These are phyloP conservation scores for Puccinia coronata DNA, from an alignment of 1,284 basidiomycete species.

Conservation along the genomic window DNA sequence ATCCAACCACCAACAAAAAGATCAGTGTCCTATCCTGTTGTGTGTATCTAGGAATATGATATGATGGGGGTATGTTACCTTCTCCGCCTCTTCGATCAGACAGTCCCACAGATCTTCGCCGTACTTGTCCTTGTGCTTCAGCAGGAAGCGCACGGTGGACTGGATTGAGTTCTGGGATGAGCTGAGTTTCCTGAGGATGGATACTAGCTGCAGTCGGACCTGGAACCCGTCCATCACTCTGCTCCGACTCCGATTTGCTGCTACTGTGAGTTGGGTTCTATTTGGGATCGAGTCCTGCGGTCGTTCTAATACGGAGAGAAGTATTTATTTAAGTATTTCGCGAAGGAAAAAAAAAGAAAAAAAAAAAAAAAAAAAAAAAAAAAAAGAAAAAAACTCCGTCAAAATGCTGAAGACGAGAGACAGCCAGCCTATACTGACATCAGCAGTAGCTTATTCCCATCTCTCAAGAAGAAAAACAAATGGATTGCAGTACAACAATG, in stretches of 20 bases:
- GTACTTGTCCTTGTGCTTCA: slow-evolving; percentile 50
- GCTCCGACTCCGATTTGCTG: background rate
- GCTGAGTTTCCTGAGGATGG: slow-evolving; percentile 52
- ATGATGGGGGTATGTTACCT: background rate
- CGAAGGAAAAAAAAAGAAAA: too few species aligned
- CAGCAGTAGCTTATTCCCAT: too few species aligned
- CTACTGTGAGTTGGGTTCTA: too few species aligned
- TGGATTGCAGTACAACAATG: too few species aligned
- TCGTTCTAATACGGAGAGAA: background rate
- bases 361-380: too few species aligned
- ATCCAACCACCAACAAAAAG: background rate
- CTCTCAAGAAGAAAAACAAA: too few species aligned
- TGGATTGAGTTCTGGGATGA: slow-evolving; percentile 55
- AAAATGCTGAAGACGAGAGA: too few species aligned
- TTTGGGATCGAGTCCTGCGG: too few species aligned
- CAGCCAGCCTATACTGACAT: too few species aligned
- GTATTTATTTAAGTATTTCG: too few species aligned
- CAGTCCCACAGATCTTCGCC: slow-evolving; percentile 54
- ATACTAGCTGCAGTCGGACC: slow-evolving; percentile 52
- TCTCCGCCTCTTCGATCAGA: slow-evolving; percentile 53
- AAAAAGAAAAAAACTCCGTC: too few species aligned
- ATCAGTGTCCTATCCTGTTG: background rate
- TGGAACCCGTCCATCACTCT: slow-evolving; percentile 54
- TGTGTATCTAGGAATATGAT: background rate
- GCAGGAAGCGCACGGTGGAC: slow-evolving; percentile 52